Percentiles rank a stretch among this genome's conserved stretches.
phyloP scores from a whole-genome alignment of 352 stramenopile species.

The Thraustotheca clavata region DNA sequence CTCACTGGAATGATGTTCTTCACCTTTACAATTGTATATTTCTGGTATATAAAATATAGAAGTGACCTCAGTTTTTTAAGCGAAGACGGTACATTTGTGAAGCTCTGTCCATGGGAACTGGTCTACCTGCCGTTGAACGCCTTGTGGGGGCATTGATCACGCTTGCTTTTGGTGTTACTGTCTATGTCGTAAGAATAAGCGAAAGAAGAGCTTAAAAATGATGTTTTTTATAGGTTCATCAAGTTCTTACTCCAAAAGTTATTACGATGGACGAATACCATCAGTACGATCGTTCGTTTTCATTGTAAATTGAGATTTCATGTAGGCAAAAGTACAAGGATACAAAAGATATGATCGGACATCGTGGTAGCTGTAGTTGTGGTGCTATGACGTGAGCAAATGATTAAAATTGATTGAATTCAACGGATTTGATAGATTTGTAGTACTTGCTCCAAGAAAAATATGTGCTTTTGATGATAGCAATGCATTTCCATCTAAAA shows the following conservation, averaged over 20 bases:
- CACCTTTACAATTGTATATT: too few species aligned
- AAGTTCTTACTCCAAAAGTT: slow-evolving; percentile 43
- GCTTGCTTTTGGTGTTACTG: slow-evolving; percentile 58
- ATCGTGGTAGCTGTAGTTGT: slow-evolving; percentile 62
- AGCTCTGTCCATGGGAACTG: neutral
- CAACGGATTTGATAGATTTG: slow-evolving; percentile 36
- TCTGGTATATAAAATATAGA: too few species aligned
- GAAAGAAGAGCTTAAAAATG: neutral
- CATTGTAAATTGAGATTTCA: neutral
- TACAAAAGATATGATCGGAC: slow-evolving; percentile 64
- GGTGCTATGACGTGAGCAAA: slow-evolving; percentile 39
- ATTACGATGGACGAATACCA: slow-evolving; percentile 64
- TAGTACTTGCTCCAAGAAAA: slow-evolving; percentile 57
- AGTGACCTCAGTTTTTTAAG: too few species aligned
- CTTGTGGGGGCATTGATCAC: slow-evolving; percentile 68
- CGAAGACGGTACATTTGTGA: too few species aligned
- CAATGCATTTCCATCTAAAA: slow-evolving; percentile 76
- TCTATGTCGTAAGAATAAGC: slow-evolving; percentile 45
- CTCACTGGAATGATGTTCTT: too few species aligned
- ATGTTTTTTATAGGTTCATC: slow-evolving; percentile 34
- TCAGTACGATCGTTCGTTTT: slow-evolving; percentile 28
- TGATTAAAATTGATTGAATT: neutral
- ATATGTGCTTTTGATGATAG: slow-evolving; percentile 79
- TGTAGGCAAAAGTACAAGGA: slow-evolving; percentile 65
- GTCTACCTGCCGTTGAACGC: slow-evolving; percentile 61